A percentile compares a stretch with the other conserved stretches of the same genome.
Conservation (phyloP, 352 stramenopile genomes). For the Globisporangium alternatum region DNA sequence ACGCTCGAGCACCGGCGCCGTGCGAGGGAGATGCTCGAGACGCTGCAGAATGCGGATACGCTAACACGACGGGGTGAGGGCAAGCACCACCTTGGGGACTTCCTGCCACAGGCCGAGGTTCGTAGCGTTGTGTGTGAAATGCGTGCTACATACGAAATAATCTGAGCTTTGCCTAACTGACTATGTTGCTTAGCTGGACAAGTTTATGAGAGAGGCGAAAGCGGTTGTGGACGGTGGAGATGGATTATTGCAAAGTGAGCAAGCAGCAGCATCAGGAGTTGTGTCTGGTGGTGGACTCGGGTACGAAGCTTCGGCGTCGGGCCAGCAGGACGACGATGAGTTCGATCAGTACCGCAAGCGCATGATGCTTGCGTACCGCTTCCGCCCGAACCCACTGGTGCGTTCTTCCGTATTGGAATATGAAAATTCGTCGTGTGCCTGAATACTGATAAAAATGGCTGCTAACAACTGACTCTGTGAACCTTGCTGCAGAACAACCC, state of each 20-base stretch:
- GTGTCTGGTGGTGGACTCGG: constrained; percentile 7
- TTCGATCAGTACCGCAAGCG: constrained; percentile 28
- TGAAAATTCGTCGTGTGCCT: background rate
- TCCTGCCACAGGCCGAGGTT: constrained; percentile 20
- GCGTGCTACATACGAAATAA: background rate
- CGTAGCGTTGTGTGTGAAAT: background rate
- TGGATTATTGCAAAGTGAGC: background rate
- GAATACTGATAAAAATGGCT: background rate
- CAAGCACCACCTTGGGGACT: constrained; percentile 25
- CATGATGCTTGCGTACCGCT: constrained; percentile 27
- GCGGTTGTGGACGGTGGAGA: no score
- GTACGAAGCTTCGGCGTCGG: background rate
- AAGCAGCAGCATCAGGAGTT: background rate
- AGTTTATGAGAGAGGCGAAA: constrained; percentile 16
- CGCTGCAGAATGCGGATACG: constrained; percentile 17
- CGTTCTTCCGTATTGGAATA: background rate
- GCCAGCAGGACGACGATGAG: constrained; percentile 19
- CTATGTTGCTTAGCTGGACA: constrained; percentile 8
- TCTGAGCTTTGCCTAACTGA: background rate
- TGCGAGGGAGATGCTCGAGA: constrained; percentile 23
- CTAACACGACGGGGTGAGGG: constrained; percentile 15
- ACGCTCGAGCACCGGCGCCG: constrained; percentile 22
- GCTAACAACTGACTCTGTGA: background rate
- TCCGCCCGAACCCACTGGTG: constrained; percentile 23
- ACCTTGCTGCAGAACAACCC: constrained; percentile 19